phyloP scores from a whole-genome alignment of 2,329 filamentous ascomycete genomes.

The Colletotrichum musicola region DNA sequence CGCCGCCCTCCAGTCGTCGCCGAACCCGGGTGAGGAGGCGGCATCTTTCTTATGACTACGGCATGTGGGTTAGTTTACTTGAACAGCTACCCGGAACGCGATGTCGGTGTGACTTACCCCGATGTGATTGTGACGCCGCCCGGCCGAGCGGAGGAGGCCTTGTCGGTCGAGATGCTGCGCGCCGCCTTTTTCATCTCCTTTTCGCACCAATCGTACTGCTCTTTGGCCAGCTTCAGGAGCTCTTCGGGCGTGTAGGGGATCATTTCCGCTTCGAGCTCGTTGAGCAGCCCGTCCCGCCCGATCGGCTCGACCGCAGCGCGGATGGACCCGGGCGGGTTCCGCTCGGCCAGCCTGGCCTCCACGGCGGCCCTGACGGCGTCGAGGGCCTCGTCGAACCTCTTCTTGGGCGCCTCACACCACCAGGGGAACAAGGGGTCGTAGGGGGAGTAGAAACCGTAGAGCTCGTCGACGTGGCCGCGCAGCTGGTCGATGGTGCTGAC shows the following conservation, averaged over 20 bases:
- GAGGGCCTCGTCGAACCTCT: slow-evolving; percentile 52
- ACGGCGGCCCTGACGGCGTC: slow-evolving; percentile 52
- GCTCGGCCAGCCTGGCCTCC: slow-evolving; percentile 50
- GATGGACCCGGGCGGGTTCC: slow-evolving; percentile 26
- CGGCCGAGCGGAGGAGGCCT: slow-evolving; percentile 7
- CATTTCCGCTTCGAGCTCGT: slow-evolving; percentile 67
- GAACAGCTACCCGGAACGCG: not conserved
- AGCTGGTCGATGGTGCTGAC: slow-evolving; percentile 57
- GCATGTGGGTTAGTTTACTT: not conserved
- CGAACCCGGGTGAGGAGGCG: slow-evolving; percentile 44
- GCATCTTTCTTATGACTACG: not conserved
- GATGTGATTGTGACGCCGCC: not conserved
- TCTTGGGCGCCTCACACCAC: slow-evolving; percentile 64
- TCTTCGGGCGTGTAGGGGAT: slow-evolving; percentile 71
- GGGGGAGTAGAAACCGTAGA: slow-evolving; percentile 63
- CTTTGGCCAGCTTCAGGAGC: slow-evolving; percentile 62
- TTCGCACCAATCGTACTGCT: slow-evolving; percentile 68
- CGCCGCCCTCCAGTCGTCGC: slow-evolving; percentile 63
- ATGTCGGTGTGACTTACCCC: slow-evolving; percentile 16
- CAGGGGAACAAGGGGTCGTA: slow-evolving; percentile 70
- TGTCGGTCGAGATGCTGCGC: slow-evolving; percentile 54
- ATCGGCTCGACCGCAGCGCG: slow-evolving; percentile 63
- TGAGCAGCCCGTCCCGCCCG: slow-evolving; percentile 62
- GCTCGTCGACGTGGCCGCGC: slow-evolving; percentile 57
- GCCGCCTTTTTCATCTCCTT: slow-evolving; percentile 66